Base-by-base conservation (phyloP, 1,139 yeast genomes). In the Hemisphaericaspora lyxosophila region DNA sequence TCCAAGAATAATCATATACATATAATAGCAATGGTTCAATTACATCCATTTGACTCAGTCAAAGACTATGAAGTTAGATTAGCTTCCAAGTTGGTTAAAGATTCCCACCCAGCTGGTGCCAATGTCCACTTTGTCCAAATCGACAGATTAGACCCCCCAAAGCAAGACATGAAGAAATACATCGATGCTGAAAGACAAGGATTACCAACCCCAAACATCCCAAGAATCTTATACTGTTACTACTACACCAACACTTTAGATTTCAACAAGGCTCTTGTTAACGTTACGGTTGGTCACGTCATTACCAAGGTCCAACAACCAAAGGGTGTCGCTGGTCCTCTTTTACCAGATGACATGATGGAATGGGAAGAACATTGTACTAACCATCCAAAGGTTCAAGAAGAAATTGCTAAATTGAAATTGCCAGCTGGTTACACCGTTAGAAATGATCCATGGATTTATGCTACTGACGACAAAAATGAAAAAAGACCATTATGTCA, bases 391-490 rank as follows among this genome's bases (percentile, higher is more conserved):
- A 47, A 52, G 5, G 80, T 85, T 42, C 48, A 57, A 42, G 85
- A 80, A 18, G 87, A 82, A 59, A 67, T 81, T 51, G 84, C 67
- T 51, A 84, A 78, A 62, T 76, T 75, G 71, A 76, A 70, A 54
- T 74, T 75, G 54, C 88, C 82, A 54, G 59, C 64, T 33, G 71
- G 75, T 17, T 70, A 73, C 53, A 56, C 75, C 35, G 80, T 86
- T 36, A 78, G 83, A 55, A 76, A 73, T 55, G 88, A 87, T 57
- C 90, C 94, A 37, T 87, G 96, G 95, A 86, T 86, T 73, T 86
- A 86, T 59, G 96, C 95, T 50, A 82, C 88, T 30, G 90, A 84
- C 57, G 77, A 75, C 50, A 62, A 73, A 34, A 71, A 75, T 43
- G 85, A 79, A 55, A 67, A 49, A 34, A 73, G 87, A 59, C 79